Base-by-base conservation (phyloP, 768 basidiomycete species). In the Leccinum broughii region DNA sequence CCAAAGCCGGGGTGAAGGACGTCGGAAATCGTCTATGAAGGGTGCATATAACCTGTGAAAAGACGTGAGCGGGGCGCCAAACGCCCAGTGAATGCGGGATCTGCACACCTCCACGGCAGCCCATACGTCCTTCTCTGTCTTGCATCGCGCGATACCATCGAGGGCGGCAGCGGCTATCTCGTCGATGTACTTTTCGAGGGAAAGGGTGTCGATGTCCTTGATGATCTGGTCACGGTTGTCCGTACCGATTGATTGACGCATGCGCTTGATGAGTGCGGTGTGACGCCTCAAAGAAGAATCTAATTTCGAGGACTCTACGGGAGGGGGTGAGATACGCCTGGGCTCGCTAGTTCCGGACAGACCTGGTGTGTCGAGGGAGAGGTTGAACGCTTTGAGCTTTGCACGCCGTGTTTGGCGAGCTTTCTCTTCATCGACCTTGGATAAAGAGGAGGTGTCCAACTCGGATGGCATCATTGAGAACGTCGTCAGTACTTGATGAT, bases 221-320 rank as follows among this genome's bases (percentile, higher is more conserved):
- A 97, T 77, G 61, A 96, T 87, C 68, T 92, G 88, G 66, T 95
- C 93, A 51, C 82, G 84, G 71, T 93, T 89, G 66, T 94, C 92
- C 41, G 81, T 71, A 15, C 89, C 90, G 68, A 98, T 81, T 17
- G 93, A 92, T 70, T 90, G 92, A 51, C 90, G 86, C 67, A 98
- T 89, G 50, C 92, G 89, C 75, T 96, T 98, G 64, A 97, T 95
- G 63, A 98, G 83, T 6, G 94, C 92, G 2, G 95, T 98, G 75
- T 99, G 95, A 7, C 94, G 88, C 77, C 93, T 98, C 59, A 99
- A 77, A 49, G 97, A 98, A 3, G 97, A 94, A 75, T 98, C 97
- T 24, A 95, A 81, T 71, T 87, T 94, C 22, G 83, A 78, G 10
- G 84, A 78, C 71, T 89, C 93, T 93, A 24, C 35, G 22, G 48